Conservation (phyloP, 2,329 filamentous ascomycete genomes). For the Bipolaris oryzae region DNA sequence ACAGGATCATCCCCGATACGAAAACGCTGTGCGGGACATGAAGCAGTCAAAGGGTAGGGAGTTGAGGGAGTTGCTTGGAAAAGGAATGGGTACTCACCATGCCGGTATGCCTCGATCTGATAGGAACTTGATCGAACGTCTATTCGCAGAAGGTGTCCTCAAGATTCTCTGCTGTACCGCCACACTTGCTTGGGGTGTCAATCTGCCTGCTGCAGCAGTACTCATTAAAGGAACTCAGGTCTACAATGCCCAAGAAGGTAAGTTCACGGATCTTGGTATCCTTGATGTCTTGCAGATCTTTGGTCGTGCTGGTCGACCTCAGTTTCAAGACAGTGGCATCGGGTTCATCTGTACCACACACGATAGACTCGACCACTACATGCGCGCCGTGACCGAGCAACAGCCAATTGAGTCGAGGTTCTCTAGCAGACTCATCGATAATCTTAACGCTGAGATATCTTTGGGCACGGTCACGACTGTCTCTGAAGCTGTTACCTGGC, state of each 20-base stretch:
- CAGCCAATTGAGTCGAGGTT: constrained; percentile 98
- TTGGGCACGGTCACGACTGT: constrained; percentile 95
- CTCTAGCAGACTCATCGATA: constrained; percentile 91
- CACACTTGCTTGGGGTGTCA: constrained; percentile 97
- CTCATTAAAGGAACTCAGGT: constrained; percentile 98
- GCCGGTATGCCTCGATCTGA: constrained; percentile 95
- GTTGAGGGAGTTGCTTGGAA: constrained; percentile 83
- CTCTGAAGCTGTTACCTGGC: constrained; percentile 91
- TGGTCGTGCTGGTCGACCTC: constrained; percentile 94
- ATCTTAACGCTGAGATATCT: constrained; percentile 92
- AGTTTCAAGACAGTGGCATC: constrained; percentile 96
- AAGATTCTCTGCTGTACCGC: constrained; percentile 98
- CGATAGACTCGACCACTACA: constrained; percentile 90
- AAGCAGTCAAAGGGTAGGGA: constrained; percentile 85
- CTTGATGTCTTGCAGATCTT: constrained; percentile 98
- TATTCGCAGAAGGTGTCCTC: constrained; percentile 90
- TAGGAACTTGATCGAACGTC: constrained; percentile 90
- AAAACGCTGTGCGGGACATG: constrained; percentile 80
- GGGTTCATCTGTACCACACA: constrained; percentile 97
- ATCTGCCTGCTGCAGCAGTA: constrained; percentile 93
- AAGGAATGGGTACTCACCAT: constrained; percentile 94
- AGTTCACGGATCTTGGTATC: constrained; percentile 95
- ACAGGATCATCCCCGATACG: constrained; percentile 76
- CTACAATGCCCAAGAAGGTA: constrained; percentile 94
- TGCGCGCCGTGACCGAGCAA: constrained; percentile 91